These are phyloP conservation scores for Tolypocladium paradoxum DNA, from an alignment of 2,329 filamentous ascomycete genomes.

Conservation along the genomic window DNA sequence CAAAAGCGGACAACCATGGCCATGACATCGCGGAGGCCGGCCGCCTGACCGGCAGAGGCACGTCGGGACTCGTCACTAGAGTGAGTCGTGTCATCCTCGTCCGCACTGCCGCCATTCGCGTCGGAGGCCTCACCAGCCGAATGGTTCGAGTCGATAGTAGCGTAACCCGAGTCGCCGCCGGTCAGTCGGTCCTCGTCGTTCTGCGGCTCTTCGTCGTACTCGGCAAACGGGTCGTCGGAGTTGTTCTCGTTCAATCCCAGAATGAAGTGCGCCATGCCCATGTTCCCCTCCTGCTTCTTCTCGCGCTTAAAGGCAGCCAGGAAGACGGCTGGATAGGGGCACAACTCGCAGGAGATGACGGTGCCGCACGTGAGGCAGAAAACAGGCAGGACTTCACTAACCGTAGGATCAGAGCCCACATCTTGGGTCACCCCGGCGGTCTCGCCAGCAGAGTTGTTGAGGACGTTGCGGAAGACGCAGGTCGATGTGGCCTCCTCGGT, in stretches of 20 bases:
- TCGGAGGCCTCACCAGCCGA: not conserved
- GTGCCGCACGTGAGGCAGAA: constrained; percentile 37
- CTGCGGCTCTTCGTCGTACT: constrained; percentile 28
- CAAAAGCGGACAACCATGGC: not conserved
- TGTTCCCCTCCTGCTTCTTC: constrained; percentile 10
- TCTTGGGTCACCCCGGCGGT: constrained; percentile 96
- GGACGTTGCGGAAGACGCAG: constrained; percentile 91
- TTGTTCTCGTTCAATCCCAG: constrained; percentile 11
- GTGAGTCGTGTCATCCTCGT: not conserved
- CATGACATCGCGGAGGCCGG: not conserved
- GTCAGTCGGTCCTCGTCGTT: constrained; percentile 8
- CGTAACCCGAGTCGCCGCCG: constrained; percentile 9
- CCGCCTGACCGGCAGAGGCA: not conserved
- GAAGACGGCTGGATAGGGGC: constrained; percentile 18
- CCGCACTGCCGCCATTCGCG: not conserved
- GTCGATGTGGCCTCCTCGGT: constrained; percentile 76
- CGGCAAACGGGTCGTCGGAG: constrained; percentile 20
- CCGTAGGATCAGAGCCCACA: constrained; percentile 94
- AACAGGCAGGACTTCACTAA: constrained; percentile 52
- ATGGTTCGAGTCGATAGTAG: not conserved
- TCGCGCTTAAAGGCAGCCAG: constrained; percentile 9
- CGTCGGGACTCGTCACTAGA: not conserved
- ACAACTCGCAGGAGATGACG: constrained; percentile 31
- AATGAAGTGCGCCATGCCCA: constrained; percentile 18
- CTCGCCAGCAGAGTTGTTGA: constrained; percentile 85